Evolutionary conservation across 352 stramenopile genomes (phyloP).

Genomic region (Plasmopara muralis): DNA sequence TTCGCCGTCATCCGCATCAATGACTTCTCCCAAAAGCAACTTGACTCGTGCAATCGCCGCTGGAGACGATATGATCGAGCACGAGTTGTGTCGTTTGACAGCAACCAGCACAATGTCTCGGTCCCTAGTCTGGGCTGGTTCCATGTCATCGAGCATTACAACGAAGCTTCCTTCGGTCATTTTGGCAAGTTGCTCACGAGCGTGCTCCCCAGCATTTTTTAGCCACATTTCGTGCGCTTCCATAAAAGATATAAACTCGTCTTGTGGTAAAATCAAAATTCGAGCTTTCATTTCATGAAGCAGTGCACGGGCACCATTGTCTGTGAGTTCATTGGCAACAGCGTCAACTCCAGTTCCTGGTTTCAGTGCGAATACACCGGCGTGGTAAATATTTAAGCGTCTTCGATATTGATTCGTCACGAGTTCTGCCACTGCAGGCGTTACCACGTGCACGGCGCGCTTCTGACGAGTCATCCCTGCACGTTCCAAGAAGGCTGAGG

Average conservation of each 20-base stretch:
- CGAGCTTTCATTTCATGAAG: conserved; percentile 41
- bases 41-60: conserved; percentile 62
- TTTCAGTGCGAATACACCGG: conserved; percentile 47
- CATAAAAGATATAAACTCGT: conserved; percentile 60
- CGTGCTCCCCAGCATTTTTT: conserved; percentile 59
- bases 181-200: conserved; percentile 36
- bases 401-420: conserved; percentile 31
- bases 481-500: conserved; percentile 48
- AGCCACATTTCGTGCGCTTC: conserved; percentile 68
- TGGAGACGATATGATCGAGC: conserved; percentile 58
- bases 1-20: conserved; percentile 41
- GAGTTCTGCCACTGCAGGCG: conserved; percentile 39
- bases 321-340: conserved; percentile 43
- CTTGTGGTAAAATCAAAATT: conserved; percentile 51
- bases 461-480: conserved; percentile 59
- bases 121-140: conserved; percentile 68
- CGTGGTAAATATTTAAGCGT: conserved; percentile 55
- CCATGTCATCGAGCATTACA: conserved; percentile 74
- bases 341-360: conserved; percentile 19
- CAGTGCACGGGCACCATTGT: conserved; percentile 57
- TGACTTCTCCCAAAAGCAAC: conserved; percentile 63
- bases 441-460: conserved; percentile 60
- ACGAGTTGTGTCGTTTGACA: conserved; percentile 69
- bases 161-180: conserved; percentile 58
- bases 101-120: conserved; percentile 53